Conservation (phyloP, 2,329 filamentous ascomycete species). For the Exophiala viscosa region DNA sequence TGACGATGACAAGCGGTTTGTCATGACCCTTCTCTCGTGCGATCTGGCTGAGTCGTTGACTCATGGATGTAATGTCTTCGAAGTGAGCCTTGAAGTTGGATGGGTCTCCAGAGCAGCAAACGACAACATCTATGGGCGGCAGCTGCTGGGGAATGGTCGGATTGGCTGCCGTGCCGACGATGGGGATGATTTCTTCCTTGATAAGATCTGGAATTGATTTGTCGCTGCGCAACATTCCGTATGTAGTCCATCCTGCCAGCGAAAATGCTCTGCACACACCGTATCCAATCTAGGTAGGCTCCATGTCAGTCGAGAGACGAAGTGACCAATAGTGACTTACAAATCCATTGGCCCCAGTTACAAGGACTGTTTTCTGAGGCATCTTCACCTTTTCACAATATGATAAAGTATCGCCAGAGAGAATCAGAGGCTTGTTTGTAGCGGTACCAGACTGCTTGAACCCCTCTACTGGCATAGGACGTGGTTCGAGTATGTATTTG, state of each 20-base stretch:
- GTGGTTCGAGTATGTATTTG: no score
- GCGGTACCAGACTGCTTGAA: no score
- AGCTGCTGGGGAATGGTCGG: conserved; percentile 4
- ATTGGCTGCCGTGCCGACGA: conserved; percentile 13
- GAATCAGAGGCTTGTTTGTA: no score
- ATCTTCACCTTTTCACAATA: background rate
- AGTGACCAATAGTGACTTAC: no score
- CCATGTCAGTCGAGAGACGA: no score
- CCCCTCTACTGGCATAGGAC: no score
- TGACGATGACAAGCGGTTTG: conserved; percentile 45
- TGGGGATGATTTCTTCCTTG: conserved; percentile 19
- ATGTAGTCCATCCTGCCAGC: conserved; percentile 45
- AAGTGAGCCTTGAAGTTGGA: conserved; percentile 42
- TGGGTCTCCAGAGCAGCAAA: conserved; percentile 43
- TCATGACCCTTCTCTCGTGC: conserved; percentile 27
- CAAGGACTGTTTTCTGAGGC: conserved; percentile 36
- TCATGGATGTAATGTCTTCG: conserved; percentile 35
- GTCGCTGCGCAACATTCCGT: conserved; percentile 41
- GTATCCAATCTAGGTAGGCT: conserved; percentile 35
- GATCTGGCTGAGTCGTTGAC: conserved; percentile 34
- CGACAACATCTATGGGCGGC: conserved; percentile 39
- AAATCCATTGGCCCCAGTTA: conserved; percentile 50
- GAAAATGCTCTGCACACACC: conserved; percentile 47
- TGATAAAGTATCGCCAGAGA: no score
- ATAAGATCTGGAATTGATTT: conserved; percentile 4